Conservation (phyloP, 805 yeast species). For the Ascoidea asiatica region DNA sequence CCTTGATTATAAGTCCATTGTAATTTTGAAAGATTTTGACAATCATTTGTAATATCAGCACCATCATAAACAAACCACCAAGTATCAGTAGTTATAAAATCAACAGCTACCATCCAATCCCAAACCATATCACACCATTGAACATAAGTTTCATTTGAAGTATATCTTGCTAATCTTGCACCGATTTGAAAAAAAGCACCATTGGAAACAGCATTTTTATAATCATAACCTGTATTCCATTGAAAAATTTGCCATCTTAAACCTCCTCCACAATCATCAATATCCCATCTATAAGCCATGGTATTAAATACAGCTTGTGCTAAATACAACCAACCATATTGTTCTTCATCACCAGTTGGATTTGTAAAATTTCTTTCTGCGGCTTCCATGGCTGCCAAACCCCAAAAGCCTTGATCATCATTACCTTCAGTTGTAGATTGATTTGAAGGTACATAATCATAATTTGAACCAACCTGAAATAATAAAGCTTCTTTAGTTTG, state of each 20-base stretch:
- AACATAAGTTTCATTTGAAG: conserved; percentile 58
- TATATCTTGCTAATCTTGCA: conserved; percentile 76
- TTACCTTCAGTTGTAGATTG: conserved; percentile 92
- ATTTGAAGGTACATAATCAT: conserved; percentile 76
- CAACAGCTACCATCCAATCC: conserved; percentile 59
- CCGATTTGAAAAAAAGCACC: conserved; percentile 82
- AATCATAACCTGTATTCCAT: conserved; percentile 91
- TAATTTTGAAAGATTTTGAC: conserved; percentile 40
- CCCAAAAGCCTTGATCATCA: conserved; percentile 98
- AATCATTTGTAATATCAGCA: conserved; percentile 42
- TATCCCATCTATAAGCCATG: conserved; percentile 86
- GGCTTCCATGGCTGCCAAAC: conserved; percentile 81
- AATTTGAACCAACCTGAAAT: conserved; percentile 60
- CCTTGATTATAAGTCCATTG: conserved; percentile 91
- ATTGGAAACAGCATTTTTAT: conserved; percentile 84
- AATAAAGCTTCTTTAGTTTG: conserved; percentile 46
- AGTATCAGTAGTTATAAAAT: conserved; percentile 24
- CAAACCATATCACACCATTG: conserved; percentile 66
- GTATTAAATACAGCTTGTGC: conserved; percentile 87
- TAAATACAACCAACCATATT: conserved; percentile 72
- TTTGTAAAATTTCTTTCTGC: conserved; percentile 78
- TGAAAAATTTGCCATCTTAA: conserved; percentile 91
- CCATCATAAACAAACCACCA: conserved; percentile 55
- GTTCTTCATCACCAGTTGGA: conserved; percentile 45
- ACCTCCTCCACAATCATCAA: conserved; percentile 65